A percentile compares a stretch with the other conserved stretches of the same genome.
phyloP scores from a whole-genome alignment of 305 asterid genomes.

The Plantago lanceolata region DNA sequence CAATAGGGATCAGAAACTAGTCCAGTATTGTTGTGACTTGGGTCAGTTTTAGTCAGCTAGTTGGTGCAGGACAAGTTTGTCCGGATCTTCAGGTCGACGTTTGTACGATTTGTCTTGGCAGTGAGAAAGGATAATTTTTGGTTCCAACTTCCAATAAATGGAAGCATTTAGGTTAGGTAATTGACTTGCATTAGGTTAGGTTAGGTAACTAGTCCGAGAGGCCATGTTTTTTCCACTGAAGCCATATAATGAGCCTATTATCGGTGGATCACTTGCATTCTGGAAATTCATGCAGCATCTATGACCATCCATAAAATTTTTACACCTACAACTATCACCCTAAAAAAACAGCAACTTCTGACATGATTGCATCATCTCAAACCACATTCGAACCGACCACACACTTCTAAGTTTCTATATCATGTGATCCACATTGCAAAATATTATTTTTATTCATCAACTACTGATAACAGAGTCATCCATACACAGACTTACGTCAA shows the following conservation, averaged over 20 bases:
- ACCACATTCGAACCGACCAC: neutral
- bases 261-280: neutral
- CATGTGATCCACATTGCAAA: neutral
- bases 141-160: too few species aligned
- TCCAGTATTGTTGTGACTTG: too few species aligned
- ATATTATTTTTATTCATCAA: neutral
- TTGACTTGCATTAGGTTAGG: neutral
- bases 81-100: too few species aligned
- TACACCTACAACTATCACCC: conserved; percentile 2
- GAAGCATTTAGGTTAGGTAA: conserved; percentile 1
- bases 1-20: too few species aligned
- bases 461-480: neutral
- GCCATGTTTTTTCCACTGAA: conserved; percentile 5
- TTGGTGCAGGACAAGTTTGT: too few species aligned
- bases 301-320: conserved; percentile 14
- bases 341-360: neutral
- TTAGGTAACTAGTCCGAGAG: neutral
- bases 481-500: neutral
- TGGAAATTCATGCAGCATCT: neutral
- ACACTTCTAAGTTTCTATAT: neutral
- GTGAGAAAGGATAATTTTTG: too few species aligned
- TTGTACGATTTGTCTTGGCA: too few species aligned
- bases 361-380: neutral
- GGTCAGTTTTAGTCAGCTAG: too few species aligned
- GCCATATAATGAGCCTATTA: neutral